These are phyloP conservation scores for Beauveria sp. DNA, from an alignment of 2,329 filamentous ascomycete species.

Conservation along the genomic window DNA sequence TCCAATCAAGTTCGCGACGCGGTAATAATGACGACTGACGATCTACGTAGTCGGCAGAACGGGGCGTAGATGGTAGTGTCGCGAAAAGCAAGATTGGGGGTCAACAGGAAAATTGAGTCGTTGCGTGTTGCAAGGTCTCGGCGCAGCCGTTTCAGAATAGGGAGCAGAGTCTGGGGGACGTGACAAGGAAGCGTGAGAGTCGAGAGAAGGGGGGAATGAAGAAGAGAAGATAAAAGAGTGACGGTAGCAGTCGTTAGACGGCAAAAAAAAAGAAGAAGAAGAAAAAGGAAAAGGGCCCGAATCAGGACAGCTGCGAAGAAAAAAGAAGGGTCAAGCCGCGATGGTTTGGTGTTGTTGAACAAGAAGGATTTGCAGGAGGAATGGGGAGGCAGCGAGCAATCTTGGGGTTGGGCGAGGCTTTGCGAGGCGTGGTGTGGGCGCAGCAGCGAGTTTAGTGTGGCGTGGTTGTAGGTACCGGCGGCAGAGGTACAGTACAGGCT, in stretches of 20 bases:
- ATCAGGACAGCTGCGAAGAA: neutral
- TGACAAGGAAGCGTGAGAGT: neutral
- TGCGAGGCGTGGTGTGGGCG: neutral
- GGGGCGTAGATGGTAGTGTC: neutral
- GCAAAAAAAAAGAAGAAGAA: neutral
- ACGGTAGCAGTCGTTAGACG: neutral
- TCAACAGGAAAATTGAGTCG: neutral
- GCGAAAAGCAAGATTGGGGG: neutral
- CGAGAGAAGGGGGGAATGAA: neutral
- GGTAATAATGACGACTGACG: slow-evolving; percentile 6
- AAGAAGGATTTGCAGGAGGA: slow-evolving; percentile 9
- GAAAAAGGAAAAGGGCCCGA: neutral
- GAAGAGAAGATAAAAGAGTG: slow-evolving; percentile 4
- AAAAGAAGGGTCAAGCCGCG: neutral
- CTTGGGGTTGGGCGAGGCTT: slow-evolving; percentile 6
- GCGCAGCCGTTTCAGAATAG: slow-evolving; percentile 12
- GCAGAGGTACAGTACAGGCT: no score
- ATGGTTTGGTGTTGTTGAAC: neutral
- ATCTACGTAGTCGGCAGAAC: slow-evolving; percentile 6
- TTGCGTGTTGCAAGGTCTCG: slow-evolving; percentile 1
- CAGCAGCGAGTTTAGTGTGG: neutral
- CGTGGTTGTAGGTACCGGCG: neutral
- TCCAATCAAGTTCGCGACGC: slow-evolving; percentile 7
- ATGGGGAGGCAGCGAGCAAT: neutral
- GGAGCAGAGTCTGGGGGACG: neutral